These are phyloP conservation scores for Phallus indusiatus DNA, from an alignment of 768 basidiomycete genomes.

Conservation along the genomic window DNA sequence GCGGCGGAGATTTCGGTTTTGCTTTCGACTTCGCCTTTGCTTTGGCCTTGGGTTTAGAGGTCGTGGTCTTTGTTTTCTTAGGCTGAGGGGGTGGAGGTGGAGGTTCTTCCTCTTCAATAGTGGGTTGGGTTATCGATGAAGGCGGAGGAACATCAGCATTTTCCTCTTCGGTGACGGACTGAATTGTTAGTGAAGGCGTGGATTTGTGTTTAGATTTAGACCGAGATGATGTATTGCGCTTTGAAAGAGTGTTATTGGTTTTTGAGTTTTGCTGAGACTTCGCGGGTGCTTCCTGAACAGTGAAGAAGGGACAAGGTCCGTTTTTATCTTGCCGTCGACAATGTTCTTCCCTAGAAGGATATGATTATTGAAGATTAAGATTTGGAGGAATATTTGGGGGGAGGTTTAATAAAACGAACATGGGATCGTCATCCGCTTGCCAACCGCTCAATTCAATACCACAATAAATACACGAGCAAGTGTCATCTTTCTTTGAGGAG, in stretches of 20 bases:
- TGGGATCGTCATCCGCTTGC: conserved; percentile 79
- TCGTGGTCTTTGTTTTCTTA: not conserved
- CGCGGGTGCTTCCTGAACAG: not conserved
- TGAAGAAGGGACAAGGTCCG: conserved; percentile 8
- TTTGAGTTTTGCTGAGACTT: not conserved
- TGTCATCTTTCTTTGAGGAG: conserved; percentile 52
- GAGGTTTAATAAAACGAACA: conserved; percentile 43
- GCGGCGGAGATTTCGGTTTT: not conserved
- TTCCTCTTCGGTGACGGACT: not conserved
- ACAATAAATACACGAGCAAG: conserved; percentile 81
- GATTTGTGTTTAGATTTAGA: conserved; percentile 1
- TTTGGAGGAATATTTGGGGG: too few species aligned
- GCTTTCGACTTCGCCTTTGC: not conserved
- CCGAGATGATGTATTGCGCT: not conserved
- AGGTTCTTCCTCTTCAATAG: not conserved
- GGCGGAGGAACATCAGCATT: not conserved
- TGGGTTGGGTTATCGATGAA: not conserved
- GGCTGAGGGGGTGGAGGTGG: not conserved
- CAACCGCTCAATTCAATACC: conserved; percentile 71
- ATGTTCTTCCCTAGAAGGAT: conserved; percentile 6
- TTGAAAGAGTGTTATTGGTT: not conserved
- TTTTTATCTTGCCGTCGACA: conserved; percentile 7
- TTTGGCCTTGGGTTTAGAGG: not conserved
- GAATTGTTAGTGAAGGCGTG: not conserved
- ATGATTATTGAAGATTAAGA: not conserved